Evolutionary conservation across 208 protist genomes (phyloP), one percentile per base, ranked within the genome.

Genomic region (Trypanosoma scelopori): DNA sequence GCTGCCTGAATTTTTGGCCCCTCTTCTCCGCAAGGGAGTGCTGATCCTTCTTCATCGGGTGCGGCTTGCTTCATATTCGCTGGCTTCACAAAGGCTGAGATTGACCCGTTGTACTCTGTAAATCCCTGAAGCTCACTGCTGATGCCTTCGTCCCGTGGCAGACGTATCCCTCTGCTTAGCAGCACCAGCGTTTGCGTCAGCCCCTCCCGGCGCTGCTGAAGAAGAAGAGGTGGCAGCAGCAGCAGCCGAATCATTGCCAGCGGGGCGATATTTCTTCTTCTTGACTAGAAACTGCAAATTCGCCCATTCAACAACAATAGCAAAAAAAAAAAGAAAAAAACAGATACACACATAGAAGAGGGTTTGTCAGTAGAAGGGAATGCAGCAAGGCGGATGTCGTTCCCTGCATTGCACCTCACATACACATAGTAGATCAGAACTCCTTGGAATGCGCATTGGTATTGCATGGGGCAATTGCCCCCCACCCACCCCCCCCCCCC

Each of bases 51-150:
- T 25, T 59, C 28, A n/a, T 62, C 51, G 16, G n/a, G 25, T 37
- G 55, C 55, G 15, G 9, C 39, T 48, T 69, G 55, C 39, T 80
- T 80, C 45, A 87, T 75, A 22, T 60, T 63, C 6, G 74, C 70
- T 12, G 80, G 71, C 58, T 89, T 91, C 71, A 92, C 63, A 37
- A 94, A 94, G 28, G 78, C 89, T 9, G 83, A 82, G 57, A 94
- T 78, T n/a, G 89, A 89, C n/a, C 89, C 89, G 28, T 74, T 85
- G 65, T 94, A 94, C 15, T 81, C 67, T 20, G 70, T 76, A 46
- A 94, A 85, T 25, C 89, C 89, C 22, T 73, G 55, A 0, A 94
- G 74, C 23, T 71, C 83, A 0, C 7, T 43, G 63, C 88, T 94
- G 52, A 94, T 68, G 37, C 85, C 85, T 5, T 80, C 84, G 42